A percentile compares a stretch with the other conserved stretches of the same genome.
phyloP scores from a whole-genome alignment of 2,329 filamentous ascomycete genomes.

The Penicillium glabrum region DNA sequence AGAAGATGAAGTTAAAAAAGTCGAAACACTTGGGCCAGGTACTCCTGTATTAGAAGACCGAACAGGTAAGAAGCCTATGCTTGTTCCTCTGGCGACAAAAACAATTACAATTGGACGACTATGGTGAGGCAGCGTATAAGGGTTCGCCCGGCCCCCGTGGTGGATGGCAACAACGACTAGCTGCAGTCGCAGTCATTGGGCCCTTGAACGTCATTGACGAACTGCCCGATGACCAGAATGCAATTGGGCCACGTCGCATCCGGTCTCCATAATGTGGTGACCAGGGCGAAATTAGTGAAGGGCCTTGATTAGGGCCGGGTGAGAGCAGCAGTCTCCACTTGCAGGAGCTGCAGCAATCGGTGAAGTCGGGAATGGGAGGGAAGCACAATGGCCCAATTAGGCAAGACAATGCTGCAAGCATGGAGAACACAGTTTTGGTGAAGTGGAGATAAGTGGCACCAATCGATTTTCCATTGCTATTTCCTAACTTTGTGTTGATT shows the following conservation, averaged over 20 bases:
- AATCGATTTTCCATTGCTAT: constrained; percentile 8
- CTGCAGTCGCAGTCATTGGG: constrained; percentile 29
- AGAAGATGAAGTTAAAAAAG: constrained; percentile 24
- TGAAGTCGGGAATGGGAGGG: constrained; percentile 20
- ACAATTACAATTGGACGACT: constrained; percentile 24
- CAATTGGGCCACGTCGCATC: constrained; percentile 46
- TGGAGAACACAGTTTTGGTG: constrained; percentile 25
- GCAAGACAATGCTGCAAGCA: constrained; percentile 23
- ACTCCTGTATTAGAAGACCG: constrained; percentile 30
- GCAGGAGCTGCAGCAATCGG: constrained; percentile 29
- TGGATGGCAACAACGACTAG: constrained; percentile 27
- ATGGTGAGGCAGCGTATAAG: constrained; percentile 39
- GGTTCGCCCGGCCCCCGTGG: constrained; percentile 27
- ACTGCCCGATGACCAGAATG: constrained; percentile 29
- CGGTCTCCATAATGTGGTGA: constrained; percentile 28
- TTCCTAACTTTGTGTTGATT: background rate
- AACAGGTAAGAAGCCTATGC: constrained; percentile 29
- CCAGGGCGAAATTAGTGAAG: constrained; percentile 22
- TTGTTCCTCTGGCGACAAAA: constrained; percentile 30
- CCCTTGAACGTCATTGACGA: constrained; percentile 34
- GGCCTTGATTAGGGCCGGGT: constrained; percentile 30
- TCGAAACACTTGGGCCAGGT: constrained; percentile 19
- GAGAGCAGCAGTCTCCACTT: constrained; percentile 27
- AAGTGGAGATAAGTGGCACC: constrained; percentile 31
- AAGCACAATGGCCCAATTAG: constrained; percentile 20